Percentiles rank a stretch among this genome's conserved stretches.
Evolutionary conservation across 441 rosid genomes (phyloP).

Genomic region (Geranium incanum): DNA sequence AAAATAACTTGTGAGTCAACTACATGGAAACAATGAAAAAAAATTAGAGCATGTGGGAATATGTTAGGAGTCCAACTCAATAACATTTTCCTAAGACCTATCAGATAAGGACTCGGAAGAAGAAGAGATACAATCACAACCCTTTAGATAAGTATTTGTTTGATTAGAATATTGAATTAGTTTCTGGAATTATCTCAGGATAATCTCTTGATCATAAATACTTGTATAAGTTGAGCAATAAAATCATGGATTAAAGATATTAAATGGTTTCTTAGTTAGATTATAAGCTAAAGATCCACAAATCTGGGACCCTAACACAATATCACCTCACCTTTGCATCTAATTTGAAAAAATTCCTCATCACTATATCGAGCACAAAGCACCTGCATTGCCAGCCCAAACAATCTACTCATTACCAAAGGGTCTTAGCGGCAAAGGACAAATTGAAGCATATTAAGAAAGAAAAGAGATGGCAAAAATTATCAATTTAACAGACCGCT

Average conservation of each 20-base stretch:
- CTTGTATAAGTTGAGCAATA: too few species aligned
- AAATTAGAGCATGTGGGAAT: neutral
- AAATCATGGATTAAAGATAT: too few species aligned
- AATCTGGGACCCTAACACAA: too few species aligned
- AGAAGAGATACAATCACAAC: too few species aligned
- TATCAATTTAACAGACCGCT: constrained; percentile 39
- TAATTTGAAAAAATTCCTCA: constrained; percentile 61
- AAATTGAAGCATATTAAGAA: neutral
- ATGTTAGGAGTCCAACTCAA: too few species aligned
- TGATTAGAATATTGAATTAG: too few species aligned
- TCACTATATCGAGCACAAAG: constrained; percentile 78
- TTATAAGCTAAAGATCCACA: too few species aligned
- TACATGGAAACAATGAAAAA: neutral
- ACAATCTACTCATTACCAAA: constrained; percentile 9
- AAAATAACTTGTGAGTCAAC: neutral
- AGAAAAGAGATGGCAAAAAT: neutral
- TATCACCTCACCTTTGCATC: constrained; percentile 58
- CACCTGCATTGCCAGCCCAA: constrained; percentile 40
- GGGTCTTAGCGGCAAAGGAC: neutral
- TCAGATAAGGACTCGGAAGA: neutral
- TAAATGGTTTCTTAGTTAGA: too few species aligned
- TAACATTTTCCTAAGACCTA: too few species aligned
- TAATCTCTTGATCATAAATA: too few species aligned
- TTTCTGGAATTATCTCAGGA: too few species aligned
- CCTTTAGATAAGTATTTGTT: too few species aligned